Conservation (phyloP, 2,329 filamentous ascomycete genomes). For the Tolypocladium guangdongense region DNA sequence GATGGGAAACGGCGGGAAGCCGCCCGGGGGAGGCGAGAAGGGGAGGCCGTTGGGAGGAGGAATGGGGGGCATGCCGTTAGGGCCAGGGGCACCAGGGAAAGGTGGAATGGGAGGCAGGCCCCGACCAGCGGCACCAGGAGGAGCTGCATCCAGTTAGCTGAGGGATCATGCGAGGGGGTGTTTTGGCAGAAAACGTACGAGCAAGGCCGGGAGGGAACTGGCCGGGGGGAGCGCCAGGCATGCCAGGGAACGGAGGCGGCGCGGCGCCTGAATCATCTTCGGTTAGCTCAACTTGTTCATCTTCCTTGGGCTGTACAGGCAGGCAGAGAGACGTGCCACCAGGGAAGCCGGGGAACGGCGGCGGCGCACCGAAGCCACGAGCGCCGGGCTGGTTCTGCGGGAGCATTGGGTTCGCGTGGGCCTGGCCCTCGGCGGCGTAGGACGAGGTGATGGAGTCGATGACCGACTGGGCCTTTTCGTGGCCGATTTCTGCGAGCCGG, state of each 20-base stretch:
- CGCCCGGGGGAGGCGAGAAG: conserved; percentile 29
- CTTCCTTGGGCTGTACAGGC: background rate
- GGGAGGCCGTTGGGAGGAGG: conserved; percentile 23
- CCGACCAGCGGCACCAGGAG: conserved; percentile 28
- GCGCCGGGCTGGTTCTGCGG: conserved; percentile 52
- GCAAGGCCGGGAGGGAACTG: conserved; percentile 31
- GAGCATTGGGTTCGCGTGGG: conserved; percentile 75
- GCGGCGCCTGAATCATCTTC: conserved; percentile 17
- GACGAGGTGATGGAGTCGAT: conserved; percentile 97
- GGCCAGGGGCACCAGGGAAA: conserved; percentile 35
- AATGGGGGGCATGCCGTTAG: conserved; percentile 35
- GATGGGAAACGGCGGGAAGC: conserved; percentile 27
- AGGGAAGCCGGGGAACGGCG: conserved; percentile 47
- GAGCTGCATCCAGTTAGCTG: background rate
- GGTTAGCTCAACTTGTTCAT: background rate
- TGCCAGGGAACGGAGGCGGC: conserved; percentile 49
- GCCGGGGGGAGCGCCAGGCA: conserved; percentile 31
- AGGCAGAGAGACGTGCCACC: conserved; percentile 30
- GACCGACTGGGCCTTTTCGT: conserved; percentile 96
- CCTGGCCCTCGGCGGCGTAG: conserved; percentile 88
- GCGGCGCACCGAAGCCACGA: conserved; percentile 32
- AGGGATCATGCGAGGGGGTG: background rate
- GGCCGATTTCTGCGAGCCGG: conserved; percentile 68
- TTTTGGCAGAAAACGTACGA: conserved; percentile 33
- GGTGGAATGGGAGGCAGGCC: conserved; percentile 35